A percentile compares a stretch with the other conserved stretches of the same genome.
Conservation (phyloP, 352 stramenopile genomes). For the Plasmopara muralis region DNA sequence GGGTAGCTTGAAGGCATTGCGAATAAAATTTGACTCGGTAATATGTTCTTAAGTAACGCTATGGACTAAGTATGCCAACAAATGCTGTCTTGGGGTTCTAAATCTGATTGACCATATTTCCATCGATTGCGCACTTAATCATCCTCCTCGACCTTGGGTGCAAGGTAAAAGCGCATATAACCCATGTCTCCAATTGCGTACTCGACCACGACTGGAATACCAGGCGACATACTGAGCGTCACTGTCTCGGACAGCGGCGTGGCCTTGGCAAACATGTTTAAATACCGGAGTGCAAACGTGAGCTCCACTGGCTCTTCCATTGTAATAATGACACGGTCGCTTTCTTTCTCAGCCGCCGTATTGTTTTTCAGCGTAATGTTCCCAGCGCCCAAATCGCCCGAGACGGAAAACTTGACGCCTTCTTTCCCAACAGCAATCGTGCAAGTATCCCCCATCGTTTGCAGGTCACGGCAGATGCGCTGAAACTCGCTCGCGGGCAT, state of each 20-base stretch:
- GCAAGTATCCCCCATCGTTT: constrained; percentile 98
- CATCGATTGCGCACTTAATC: constrained; percentile 38
- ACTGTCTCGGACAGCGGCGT: constrained; percentile 93
- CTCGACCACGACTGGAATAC: constrained; percentile 97
- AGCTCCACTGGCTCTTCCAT: constrained; percentile 99
- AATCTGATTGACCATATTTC: neutral
- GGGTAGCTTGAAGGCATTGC: too few species aligned
- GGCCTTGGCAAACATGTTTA: constrained; percentile 99
- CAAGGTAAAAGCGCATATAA: constrained; percentile 98
- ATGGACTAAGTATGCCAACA: too few species aligned
- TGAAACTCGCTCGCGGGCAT: constrained; percentile 98
- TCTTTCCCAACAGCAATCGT: constrained; percentile 96
- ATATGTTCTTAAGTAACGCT: too few species aligned
- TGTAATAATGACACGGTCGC: constrained; percentile 93
- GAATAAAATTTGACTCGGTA: too few species aligned
- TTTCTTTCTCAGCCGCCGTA: constrained; percentile 82
- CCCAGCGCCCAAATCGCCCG: constrained; percentile 94
- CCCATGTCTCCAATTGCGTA: constrained; percentile 97
- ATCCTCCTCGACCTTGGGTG: constrained; percentile 99
- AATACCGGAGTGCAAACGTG: constrained; percentile 98
- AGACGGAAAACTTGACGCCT: constrained; percentile 96
- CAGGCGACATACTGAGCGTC: constrained; percentile 95
- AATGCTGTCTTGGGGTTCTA: neutral
- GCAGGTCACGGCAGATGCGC: constrained; percentile 97
- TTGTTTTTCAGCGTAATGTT: constrained; percentile 94